These are phyloP conservation scores for Capniomyces stellatus DNA, from an alignment of 371 early-diverging fungal species.

Conservation along the genomic window DNA sequence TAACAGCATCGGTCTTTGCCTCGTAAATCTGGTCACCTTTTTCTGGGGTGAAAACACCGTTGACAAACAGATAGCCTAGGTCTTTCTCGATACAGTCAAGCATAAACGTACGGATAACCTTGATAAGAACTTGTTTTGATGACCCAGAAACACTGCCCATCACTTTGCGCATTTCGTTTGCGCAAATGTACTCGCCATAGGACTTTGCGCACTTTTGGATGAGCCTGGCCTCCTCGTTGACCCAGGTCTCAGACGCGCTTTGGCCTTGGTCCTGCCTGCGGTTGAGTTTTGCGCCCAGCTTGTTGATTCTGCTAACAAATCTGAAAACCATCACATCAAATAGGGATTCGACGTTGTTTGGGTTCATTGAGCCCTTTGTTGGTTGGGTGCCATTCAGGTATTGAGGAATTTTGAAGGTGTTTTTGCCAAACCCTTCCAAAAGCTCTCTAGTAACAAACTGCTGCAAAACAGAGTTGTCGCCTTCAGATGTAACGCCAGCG, in stretches of 20 bases:
- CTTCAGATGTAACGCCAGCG: constrained; percentile 57
- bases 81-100: constrained; percentile 26
- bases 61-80: constrained; percentile 33
- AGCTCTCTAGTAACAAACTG: constrained; percentile 56
- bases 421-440: constrained; percentile 30
- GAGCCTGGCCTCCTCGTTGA: constrained; percentile 41
- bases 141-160: background rate
- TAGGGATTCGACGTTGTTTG: constrained; percentile 21
- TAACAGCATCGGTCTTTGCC: constrained; percentile 17
- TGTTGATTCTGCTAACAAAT: constrained; percentile 28
- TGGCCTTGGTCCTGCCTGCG: constrained; percentile 26
- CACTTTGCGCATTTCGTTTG: constrained; percentile 16
- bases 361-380: constrained; percentile 22
- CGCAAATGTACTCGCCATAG: constrained; percentile 40
- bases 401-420: constrained; percentile 21
- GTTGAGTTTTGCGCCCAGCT: constrained; percentile 30
- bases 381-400: constrained; percentile 12
- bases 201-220: constrained; percentile 41
- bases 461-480: constrained; percentile 51
- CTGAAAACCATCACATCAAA: constrained; percentile 29
- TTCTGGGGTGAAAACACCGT: constrained; percentile 25
- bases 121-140: background rate
- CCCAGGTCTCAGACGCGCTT: constrained; percentile 46
- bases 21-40: constrained; percentile 25
- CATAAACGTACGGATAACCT: constrained; percentile 24